Conservation (phyloP, 345 rosid genomes). For the Populus deltoides region DNA sequence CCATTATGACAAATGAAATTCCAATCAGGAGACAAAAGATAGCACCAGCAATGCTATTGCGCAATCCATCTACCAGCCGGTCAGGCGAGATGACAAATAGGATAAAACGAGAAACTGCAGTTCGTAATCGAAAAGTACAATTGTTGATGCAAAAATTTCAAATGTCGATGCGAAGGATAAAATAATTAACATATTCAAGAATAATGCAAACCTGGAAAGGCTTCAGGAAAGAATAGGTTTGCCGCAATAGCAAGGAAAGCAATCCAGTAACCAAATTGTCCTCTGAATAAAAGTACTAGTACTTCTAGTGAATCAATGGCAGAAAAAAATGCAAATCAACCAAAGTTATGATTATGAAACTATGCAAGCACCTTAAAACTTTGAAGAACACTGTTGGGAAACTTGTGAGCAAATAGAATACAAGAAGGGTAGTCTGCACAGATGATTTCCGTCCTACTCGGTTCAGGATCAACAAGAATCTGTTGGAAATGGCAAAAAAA, state of each 20-base stretch:
- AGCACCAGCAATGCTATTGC: conserved; percentile 38
- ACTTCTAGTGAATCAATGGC: not conserved
- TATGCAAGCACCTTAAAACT: conserved; percentile 37
- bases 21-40: conserved; percentile 38
- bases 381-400: conserved; percentile 44
- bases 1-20: conserved; percentile 17
- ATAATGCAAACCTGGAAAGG: conserved; percentile 34
- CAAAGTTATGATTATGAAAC: not conserved
- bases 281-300: conserved; percentile 33
- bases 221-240: conserved; percentile 42
- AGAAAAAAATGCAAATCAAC: not conserved
- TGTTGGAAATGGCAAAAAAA: conserved; percentile 8
- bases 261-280: conserved; percentile 49
- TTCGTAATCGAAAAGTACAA: not conserved
- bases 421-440: conserved; percentile 39
- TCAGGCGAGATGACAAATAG: conserved; percentile 42
- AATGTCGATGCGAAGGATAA: not conserved
- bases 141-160: not conserved
- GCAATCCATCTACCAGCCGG: conserved; percentile 39
- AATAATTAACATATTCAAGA: not conserved
- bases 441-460: conserved; percentile 35
- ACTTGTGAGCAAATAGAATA: conserved; percentile 35
- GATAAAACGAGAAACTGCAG: conserved; percentile 23
- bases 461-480: conserved; percentile 48
- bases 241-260: conserved; percentile 38